Base-by-base conservation (phyloP, 495 filamentous ascomycete genomes). In the Apiosordaria backusii region DNA sequence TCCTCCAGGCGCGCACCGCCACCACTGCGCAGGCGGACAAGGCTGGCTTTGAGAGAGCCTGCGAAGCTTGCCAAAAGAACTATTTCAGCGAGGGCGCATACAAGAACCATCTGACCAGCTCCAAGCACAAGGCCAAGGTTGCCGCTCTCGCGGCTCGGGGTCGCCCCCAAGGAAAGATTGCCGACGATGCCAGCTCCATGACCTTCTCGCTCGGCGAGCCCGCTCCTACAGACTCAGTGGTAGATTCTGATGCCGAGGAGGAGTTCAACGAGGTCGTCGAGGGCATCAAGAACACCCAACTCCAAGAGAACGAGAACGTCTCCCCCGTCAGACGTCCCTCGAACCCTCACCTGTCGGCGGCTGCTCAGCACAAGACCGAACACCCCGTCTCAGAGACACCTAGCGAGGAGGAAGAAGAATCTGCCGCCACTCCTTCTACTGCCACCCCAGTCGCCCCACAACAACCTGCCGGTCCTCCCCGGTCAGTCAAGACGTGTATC, bases 21-120 rank as follows among this genome's bases (percentile, higher is more conserved):
- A 88, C 92, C 6, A 89, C 86, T 16, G 90, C 92, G 15, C 91
- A 92, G 60, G 92, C 92, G 55, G 90, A 92, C 61, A 92, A 91
- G 79, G 96, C 93, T 21, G 87, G 92, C 2, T 99, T 92, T 74
- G 92, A 97, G 74, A 93, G 88, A 69, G 76, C 82, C 16, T 99
- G 95, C 75, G 80, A 86, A 3, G 86, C 87, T 2, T 99, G 95
- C 81, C 88, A 90, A 70, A 96, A 95, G 80, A 91, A 90, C 23
- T 99, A 93, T 79, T 98, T 89, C 82, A 97, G 92, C 75, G 92
- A 97, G 73, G 97, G 97, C 78, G 93, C 95, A 18, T 97, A 92
- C 77, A 85, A 87, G 72, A 98, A 99, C 75, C 95, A 99, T 75
- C 72, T 97, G 27, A 88, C 88, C 68, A 97, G 93, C 78, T 88